Percentiles rank a stretch among this genome's conserved stretches.
Conservation (phyloP, 768 basidiomycete genomes). For the Lactarius quietus region DNA sequence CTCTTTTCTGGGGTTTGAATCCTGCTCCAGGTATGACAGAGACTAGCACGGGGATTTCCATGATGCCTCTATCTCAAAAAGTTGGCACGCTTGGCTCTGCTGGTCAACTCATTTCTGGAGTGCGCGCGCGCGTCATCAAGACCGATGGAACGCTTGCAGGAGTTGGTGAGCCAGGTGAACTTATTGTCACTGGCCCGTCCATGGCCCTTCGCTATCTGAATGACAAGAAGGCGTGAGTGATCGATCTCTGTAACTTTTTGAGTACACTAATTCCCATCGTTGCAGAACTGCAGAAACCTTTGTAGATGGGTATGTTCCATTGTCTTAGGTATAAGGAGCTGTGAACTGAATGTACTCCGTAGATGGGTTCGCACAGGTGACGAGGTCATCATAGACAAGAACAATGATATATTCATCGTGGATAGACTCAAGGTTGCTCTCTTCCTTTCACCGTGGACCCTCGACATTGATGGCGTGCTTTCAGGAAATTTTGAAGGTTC, state of each 20-base stretch:
- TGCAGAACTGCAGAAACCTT: constrained; percentile 66
- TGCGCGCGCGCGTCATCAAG: constrained; percentile 50
- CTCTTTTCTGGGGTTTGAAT: neutral
- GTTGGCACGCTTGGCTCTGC: constrained; percentile 50
- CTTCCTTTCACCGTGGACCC: neutral
- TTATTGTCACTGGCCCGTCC: constrained; percentile 44
- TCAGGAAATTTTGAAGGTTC: constrained; percentile 66
- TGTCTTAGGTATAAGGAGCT: neutral
- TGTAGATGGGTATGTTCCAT: constrained; percentile 49
- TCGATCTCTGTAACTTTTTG: neutral
- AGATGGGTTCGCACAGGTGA: constrained; percentile 73
- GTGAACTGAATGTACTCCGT: neutral
- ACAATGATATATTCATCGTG: constrained; percentile 55
- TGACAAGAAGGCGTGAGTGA: constrained; percentile 54
- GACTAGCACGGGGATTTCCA: constrained; percentile 48
- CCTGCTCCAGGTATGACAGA: constrained; percentile 63
- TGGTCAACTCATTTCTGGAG: constrained; percentile 48
- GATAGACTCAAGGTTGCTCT: constrained; percentile 53
- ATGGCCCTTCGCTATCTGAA: constrained; percentile 46
- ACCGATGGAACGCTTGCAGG: constrained; percentile 50
- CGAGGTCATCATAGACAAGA: constrained; percentile 51
- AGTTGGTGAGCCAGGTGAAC: constrained; percentile 56
- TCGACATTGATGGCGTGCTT: constrained; percentile 24
- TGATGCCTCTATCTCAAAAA: constrained; percentile 47
- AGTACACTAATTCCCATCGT: neutral